Percentiles rank a stretch among this genome's conserved stretches.
phyloP scores from a whole-genome alignment of 2,329 filamentous ascomycete genomes.

The Penicillium brasilianum region DNA sequence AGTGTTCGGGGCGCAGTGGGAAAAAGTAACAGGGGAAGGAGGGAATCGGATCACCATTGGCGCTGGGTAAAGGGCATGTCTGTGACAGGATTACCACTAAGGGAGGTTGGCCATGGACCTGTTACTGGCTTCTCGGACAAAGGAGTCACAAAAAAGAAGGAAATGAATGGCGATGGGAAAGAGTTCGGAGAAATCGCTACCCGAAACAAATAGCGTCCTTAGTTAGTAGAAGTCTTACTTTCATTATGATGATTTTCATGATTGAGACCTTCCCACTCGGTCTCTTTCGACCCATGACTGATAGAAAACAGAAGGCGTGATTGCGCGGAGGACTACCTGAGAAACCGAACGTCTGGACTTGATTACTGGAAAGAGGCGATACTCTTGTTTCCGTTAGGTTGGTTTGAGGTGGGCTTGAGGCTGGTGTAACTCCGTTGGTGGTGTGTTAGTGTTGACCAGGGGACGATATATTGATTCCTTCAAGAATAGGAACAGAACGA shows the following conservation, averaged over 20 bases:
- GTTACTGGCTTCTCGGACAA: constrained; percentile 13
- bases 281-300: neutral
- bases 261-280: neutral
- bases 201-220: constrained; percentile 21
- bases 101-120: constrained; percentile 11
- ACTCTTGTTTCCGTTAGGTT: constrained; percentile 9
- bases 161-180: neutral
- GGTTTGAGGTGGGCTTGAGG: constrained; percentile 1
- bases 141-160: neutral
- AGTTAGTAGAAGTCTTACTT: constrained; percentile 1
- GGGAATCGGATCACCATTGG: constrained; percentile 15
- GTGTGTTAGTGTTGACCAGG: constrained; percentile 5
- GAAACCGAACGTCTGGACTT: constrained; percentile 25
- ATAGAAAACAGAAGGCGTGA: constrained; percentile 9
- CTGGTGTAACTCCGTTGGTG: neutral
- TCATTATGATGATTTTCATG: neutral
- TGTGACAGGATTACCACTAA: constrained; percentile 14
- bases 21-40: neutral
- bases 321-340: constrained; percentile 23
- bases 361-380: constrained; percentile 14
- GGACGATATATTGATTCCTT: neutral
- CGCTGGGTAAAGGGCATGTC: constrained; percentile 17
- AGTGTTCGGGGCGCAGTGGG: neutral
- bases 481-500: neutral
- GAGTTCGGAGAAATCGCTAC: constrained; percentile 14